Base-by-base conservation (phyloP, 495 filamentous ascomycete genomes). In the Penicillium atrosanguineum region DNA sequence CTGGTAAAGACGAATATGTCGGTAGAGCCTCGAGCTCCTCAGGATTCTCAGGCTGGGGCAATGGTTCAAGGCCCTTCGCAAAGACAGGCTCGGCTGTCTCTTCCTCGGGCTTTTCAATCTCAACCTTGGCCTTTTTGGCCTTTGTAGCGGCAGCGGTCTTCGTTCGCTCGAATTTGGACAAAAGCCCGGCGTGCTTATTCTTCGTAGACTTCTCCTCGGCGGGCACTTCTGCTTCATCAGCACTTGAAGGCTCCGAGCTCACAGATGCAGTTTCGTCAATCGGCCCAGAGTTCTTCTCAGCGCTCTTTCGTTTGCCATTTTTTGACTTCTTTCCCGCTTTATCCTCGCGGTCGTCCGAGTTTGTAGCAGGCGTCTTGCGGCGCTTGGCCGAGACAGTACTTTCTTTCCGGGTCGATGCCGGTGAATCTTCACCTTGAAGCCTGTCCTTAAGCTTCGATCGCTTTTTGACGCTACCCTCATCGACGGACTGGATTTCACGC, bases 41-140 rank as follows among this genome's bases (percentile, higher is more conserved):
- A 2, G 79, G 78, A 16, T 80, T 81, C 50, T 81, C 77, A 29
- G 90, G 89, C 58, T 94, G 89, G 19, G 90, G 91, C 12, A 95
- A 65, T 14, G 88, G 90, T 52, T 84, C 83, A 3, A 96, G 77
- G 7, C 83, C 87, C 49, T 91, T 80, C 9, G 86, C 78, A 44
- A 81, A 77, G 14, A 73, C 64, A 19, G 72, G 67, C 37, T 76
- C 70, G 4, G 64, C 57, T 12, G 59, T 60, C 28, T 43, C 16
- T 25, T 58, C 48, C 0, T 45, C 59, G 46, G 9, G 49, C 43
- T 44, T 52, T n/a, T 62, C 65, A 6, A 62, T 58, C 41, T 73
- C 64, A 15, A 48, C 23, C 20, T 62, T 59, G 1, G 44, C 4
- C 28, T 55, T 62, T 41, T 65, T 61, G 37, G 42, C 34, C 55